Evolutionary conservation across 2,329 filamentous ascomycete species (phyloP).

Genomic region (Apiospora koreana): DNA sequence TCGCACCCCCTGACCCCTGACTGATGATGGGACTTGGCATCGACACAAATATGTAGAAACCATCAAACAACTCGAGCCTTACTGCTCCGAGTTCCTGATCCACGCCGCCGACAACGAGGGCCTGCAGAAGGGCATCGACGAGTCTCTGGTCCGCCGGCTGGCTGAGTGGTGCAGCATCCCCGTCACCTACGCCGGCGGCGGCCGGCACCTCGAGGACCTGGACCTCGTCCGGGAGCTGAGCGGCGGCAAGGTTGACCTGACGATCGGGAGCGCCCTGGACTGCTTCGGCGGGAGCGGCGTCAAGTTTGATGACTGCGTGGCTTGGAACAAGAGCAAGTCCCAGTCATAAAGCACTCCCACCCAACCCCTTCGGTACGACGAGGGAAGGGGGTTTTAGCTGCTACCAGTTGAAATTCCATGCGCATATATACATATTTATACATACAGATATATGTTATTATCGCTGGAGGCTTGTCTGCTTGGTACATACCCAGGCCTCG

Average conservation of each 20-base stretch:
- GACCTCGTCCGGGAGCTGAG: constrained; percentile 80
- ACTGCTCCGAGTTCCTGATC: constrained; percentile 95
- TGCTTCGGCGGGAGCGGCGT: constrained; percentile 91
- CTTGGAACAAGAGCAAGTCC: constrained; percentile 75
- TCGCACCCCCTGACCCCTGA: background rate
- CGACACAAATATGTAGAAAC: constrained; percentile 59
- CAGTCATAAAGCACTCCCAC: background rate
- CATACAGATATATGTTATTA: too few relatives aligned
- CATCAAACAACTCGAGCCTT: constrained; percentile 79
- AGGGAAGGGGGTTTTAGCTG: too few relatives aligned
- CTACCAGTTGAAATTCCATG: too few relatives aligned
- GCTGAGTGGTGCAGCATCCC: constrained; percentile 88
- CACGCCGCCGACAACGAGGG: constrained; percentile 98
- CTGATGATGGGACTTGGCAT: constrained; percentile 12
- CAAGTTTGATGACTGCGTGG: constrained; percentile 83
- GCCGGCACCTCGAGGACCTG: constrained; percentile 77
- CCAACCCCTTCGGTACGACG: too few relatives aligned
- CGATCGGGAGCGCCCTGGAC: constrained; percentile 93
- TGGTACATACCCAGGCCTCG: too few relatives aligned
- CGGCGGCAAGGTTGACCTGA: constrained; percentile 81
- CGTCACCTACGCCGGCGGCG: constrained; percentile 96
- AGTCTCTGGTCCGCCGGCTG: constrained; percentile 74
- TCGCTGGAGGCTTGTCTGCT: too few relatives aligned
- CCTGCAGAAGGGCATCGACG: constrained; percentile 86
- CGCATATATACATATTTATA: too few relatives aligned